Evolutionary conservation across 1,284 basidiomycete species (phyloP), one percentile per base, ranked within the genome.

Genomic region (Amylostereum chailletii): DNA sequence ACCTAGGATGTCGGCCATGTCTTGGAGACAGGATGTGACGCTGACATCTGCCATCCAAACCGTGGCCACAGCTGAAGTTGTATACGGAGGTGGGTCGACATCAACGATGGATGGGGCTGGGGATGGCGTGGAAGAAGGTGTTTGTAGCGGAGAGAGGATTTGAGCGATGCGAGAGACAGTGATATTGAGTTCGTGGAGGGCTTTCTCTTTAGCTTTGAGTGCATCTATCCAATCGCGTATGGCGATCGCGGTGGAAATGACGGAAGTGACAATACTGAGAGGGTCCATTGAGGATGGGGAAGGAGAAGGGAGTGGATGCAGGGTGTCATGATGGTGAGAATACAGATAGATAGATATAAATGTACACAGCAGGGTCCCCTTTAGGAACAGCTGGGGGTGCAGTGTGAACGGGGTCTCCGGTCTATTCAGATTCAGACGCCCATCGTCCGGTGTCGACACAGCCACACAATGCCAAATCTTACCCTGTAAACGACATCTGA

Each of bases 1-100:
- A 19, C 43, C 32, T 9, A 53, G 46, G 36, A 36, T 44, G 41
- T 53, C 51, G 19, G 49, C 48, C 19, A 50, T 47, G 42, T 48
- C 51, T 27, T 42, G 43, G 4, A 53, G 46, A 38, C 49, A 50
- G 31, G 36, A 33, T 5, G 47, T n/a, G 26, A 50, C 36, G 7
- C 26, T 40, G n/a, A 34, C 19, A 19, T 19, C 19, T 19, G 19
- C 19, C 19, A 19, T 19, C 19, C 19, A 19, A 19, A 19, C 19
- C 19, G 19, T 19, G 19, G 19, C 19, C 19, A 19, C 19, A 19
- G 19, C 19, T 19, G 19, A 19, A 19, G 19, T 19, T 19, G 19
- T 19, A 19, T 19, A 19, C 19, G 19, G 42, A 40, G 42, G 33
- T 11, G 45, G 19, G 26, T 42, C 41, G 27, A 42, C 6, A 29